These are phyloP conservation scores for Trichomonascus vanleenenianus DNA, from an alignment of 805 yeast species.

Conservation along the genomic window DNA sequence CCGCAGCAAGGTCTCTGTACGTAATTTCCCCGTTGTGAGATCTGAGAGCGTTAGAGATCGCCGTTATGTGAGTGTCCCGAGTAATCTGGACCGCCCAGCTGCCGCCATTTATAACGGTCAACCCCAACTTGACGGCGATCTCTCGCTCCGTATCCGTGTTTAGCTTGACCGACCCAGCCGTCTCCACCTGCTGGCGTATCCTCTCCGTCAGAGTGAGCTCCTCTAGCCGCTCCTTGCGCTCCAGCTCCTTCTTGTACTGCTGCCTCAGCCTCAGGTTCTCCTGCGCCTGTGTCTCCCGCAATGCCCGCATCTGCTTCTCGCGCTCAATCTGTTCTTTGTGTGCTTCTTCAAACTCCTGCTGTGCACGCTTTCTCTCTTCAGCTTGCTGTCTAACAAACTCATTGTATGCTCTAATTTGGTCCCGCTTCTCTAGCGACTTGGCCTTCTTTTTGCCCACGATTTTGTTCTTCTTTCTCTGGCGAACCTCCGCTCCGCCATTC, in stretches of 20 bases:
- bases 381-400: constrained; percentile 27
- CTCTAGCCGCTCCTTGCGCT: constrained; percentile 10
- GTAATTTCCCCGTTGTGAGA: too few relatives aligned
- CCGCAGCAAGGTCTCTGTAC: too few relatives aligned
- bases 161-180: constrained; percentile 16
- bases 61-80: too few relatives aligned
- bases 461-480: neutral
- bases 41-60: too few relatives aligned
- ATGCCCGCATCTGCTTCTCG: constrained; percentile 12
- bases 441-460: constrained; percentile 29
- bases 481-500: constrained; percentile 1
- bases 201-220: constrained; percentile 12
- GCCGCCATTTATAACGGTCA: neutral
- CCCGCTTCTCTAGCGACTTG: constrained; percentile 26
- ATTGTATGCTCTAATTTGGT: constrained; percentile 27
- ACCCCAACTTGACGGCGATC: constrained; percentile 4
- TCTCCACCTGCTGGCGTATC: constrained; percentile 9
- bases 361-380: constrained; percentile 19
- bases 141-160: constrained; percentile 5
- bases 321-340: constrained; percentile 28
- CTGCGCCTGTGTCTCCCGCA: constrained; percentile 13
- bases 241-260: constrained; percentile 5
- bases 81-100: too few relatives aligned
- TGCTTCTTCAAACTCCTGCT: constrained; percentile 20
- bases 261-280: constrained; percentile 16